Conservation (phyloP, 2,329 filamentous ascomycete species). For the Penicillium griseofulvum region DNA sequence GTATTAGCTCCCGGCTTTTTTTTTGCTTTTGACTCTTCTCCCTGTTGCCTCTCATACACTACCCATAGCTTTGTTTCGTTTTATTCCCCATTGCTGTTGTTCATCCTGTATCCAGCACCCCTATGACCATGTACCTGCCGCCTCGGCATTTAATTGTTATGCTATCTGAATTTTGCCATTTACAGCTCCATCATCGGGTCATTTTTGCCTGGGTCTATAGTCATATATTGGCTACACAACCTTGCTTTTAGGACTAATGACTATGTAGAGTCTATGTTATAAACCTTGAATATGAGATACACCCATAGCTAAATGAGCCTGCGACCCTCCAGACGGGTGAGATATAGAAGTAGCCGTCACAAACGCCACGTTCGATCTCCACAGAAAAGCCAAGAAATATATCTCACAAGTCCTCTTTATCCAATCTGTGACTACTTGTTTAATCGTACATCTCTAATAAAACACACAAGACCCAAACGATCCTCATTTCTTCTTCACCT, state of each 20-base stretch:
- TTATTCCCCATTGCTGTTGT: constrained; percentile 2
- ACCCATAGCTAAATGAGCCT: too few species aligned
- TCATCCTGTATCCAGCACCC: constrained; percentile 1
- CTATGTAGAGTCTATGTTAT: background rate
- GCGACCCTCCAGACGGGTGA: background rate
- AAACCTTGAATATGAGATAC: background rate
- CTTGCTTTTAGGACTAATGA: background rate
- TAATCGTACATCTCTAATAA: background rate
- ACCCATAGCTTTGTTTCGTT: background rate
- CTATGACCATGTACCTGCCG: background rate
- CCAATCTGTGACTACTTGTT: too few species aligned
- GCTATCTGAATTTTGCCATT: background rate
- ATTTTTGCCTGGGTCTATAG: background rate
- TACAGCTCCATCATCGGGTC: background rate
- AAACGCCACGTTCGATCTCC: too few species aligned
- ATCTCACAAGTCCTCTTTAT: background rate
- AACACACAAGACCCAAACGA: background rate
- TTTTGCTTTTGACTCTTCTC: background rate
- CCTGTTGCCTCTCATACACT: background rate
- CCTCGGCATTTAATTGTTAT: background rate
- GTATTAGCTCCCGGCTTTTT: background rate
- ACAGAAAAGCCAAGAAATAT: background rate
- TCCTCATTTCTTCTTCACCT: constrained; percentile 22
- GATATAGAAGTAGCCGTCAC: background rate
- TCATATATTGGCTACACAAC: background rate